Evolutionary conservation across 2,329 filamentous ascomycete genomes (phyloP).

Genomic region (Botrytis tulipae): DNA sequence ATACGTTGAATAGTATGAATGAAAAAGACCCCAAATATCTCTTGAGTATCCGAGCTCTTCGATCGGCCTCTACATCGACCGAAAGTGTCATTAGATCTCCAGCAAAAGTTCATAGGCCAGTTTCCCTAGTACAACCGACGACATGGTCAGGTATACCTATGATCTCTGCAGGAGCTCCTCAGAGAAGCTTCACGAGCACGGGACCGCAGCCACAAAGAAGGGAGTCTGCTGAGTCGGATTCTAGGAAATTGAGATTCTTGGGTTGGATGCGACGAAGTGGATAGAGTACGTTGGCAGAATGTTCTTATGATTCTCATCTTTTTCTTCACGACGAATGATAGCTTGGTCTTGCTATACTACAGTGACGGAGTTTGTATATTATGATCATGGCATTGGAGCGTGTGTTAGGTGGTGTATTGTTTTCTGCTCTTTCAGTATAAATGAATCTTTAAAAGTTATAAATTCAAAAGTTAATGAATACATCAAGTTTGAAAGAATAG

Average conservation of each 20-base stretch:
- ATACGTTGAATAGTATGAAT: conserved; percentile 30
- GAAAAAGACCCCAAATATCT: conserved; percentile 31
- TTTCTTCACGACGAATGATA: neutral
- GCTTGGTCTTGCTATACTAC: neutral
- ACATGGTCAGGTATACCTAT: neutral
- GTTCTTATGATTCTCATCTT: too few relatives aligned
- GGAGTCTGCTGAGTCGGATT: neutral
- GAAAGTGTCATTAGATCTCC: neutral
- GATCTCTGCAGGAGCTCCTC: neutral
- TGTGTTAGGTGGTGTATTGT: neutral
- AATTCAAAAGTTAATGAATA: neutral
- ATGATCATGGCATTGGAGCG: neutral
- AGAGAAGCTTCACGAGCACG: neutral
- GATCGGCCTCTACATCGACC: conserved; percentile 3
- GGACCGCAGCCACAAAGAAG: neutral
- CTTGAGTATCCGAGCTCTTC: conserved; percentile 25
- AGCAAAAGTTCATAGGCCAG: neutral
- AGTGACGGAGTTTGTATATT: neutral
- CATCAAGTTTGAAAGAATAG: neutral
- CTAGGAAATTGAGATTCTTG: neutral
- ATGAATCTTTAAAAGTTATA: neutral
- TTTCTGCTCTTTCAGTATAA: neutral
- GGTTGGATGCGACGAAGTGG: neutral
- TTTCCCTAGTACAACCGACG: neutral
- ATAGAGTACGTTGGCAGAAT: neutral